Evolutionary conservation across 441 rosid species (phyloP), one percentile per base, ranked within the genome.

Genomic region (Croton laevigatus): DNA sequence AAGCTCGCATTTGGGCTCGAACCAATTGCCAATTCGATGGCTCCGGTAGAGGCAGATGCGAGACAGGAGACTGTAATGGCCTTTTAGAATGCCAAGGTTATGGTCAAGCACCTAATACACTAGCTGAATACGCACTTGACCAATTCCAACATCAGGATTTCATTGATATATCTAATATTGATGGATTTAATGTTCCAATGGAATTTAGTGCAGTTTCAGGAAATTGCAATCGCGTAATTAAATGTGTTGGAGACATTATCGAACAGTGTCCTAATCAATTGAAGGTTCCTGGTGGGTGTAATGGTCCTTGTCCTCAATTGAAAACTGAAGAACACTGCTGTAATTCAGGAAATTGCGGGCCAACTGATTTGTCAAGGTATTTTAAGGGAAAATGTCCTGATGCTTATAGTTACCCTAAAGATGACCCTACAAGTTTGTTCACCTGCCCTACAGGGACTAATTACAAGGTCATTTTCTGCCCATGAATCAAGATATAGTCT

Each of bases 101-200:
- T 20, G 90, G 91, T 10, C 40, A 63, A 16, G 54, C 93, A 7
- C 89, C 90, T 0, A 88, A 84, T 80, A 90, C 90, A 4, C 64
- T 88, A n/a, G 88, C 89, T 0, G 91, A 87, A 69, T 89, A 72
- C 49, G 58, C 85, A 0, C 62, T 86, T 1, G 48, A 59, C 54
- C 86, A 80, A 60, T 83, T 1, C 40, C 53, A 59, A 22, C 66
- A 76, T 73, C 62, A 61, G 48, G 91, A 89, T 75, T 87, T 76
- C 42, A 65, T 83, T 19, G 92, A 87, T 69, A 85, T 86, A 0
- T 89, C 91, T 0, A 66, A 81, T 4, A 76, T 89, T 9, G 90
- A 87, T 32, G 92, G 91, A 22, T 87, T 86, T 22, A 87, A 87
- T 59, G 78, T 87, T 42, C 89, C 88, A 0, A 84, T 87, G 88